Percentiles rank a stretch among this genome's conserved stretches.
Evolutionary conservation across 352 stramenopile genomes (phyloP).

Genomic region (Globisporangium nunn): DNA sequence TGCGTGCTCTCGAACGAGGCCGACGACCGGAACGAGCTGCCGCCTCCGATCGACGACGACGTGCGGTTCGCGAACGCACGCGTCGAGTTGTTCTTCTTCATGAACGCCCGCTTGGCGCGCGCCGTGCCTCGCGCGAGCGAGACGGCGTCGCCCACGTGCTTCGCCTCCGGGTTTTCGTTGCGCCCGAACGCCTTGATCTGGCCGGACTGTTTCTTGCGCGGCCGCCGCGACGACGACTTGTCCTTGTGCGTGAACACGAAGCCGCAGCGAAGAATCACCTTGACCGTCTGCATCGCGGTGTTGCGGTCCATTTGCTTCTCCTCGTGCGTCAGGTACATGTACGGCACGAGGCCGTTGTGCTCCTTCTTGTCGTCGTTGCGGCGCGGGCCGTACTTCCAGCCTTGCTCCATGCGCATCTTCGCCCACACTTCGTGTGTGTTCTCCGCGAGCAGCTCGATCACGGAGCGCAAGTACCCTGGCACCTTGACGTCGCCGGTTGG

Average conservation of each 20-base stretch:
- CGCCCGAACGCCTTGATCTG: slow-evolving; percentile 51
- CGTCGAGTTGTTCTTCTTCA: slow-evolving; percentile 21
- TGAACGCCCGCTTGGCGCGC: slow-evolving; percentile 55
- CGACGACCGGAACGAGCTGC: slow-evolving; percentile 2
- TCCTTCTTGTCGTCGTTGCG: slow-evolving; percentile 60
- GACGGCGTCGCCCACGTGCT: slow-evolving; percentile 50
- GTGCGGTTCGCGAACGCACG: slow-evolving; percentile 10
- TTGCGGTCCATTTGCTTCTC: slow-evolving; percentile 84
- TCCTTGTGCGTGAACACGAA: slow-evolving; percentile 65
- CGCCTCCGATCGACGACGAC: slow-evolving; percentile 4
- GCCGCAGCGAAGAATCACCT: slow-evolving; percentile 66
- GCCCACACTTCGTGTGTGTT: slow-evolving; percentile 84
- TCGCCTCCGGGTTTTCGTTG: slow-evolving; percentile 51
- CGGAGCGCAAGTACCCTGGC: slow-evolving; percentile 42
- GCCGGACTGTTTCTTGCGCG: slow-evolving; percentile 34
- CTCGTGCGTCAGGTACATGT: slow-evolving; percentile 71
- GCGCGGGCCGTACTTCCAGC: slow-evolving; percentile 66
- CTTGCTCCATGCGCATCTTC: slow-evolving; percentile 73
- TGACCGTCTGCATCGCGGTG: slow-evolving; percentile 77
- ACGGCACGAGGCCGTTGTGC: slow-evolving; percentile 71
- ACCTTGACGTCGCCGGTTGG: slow-evolving; percentile 58
- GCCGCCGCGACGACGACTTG: slow-evolving; percentile 22
- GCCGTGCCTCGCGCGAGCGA: slow-evolving; percentile 31
- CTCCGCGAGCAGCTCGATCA: slow-evolving; percentile 70
- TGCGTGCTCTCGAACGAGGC: slow-evolving; percentile 5